phyloP scores from a whole-genome alignment of 306 rosid species.

The Urtica urens region DNA sequence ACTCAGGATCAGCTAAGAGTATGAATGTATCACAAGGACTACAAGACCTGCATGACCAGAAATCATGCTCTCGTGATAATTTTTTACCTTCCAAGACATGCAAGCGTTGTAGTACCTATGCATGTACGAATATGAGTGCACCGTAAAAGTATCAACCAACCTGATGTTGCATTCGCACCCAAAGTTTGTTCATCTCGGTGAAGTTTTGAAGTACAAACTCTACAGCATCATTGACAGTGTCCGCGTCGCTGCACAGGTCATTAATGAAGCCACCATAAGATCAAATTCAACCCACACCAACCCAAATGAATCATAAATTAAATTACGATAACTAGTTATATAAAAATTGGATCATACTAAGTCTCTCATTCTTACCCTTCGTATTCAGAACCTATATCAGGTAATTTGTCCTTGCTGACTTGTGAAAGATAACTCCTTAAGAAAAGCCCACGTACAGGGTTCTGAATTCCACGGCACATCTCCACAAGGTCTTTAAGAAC shows the following conservation, averaged over 20 bases:
- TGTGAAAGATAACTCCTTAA: conserved; percentile 58
- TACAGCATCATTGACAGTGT: conserved; percentile 47
- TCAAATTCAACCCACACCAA: no score
- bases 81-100: conserved; percentile 46
- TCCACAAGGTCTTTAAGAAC: conserved; percentile 54
- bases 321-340: background rate
- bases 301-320: no score
- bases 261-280: background rate
- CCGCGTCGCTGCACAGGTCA: conserved; percentile 37
- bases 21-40: conserved; percentile 65
- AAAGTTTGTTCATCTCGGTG: conserved; percentile 58
- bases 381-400: conserved; percentile 53
- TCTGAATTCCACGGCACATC: conserved; percentile 54
- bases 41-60: conserved; percentile 64
- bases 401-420: conserved; percentile 52
- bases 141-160: conserved; percentile 33
- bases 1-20: conserved; percentile 99
- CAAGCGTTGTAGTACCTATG: conserved; percentile 35
- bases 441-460: conserved; percentile 50
- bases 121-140: conserved; percentile 32
- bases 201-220: conserved; percentile 54
- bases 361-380: conserved; percentile 36
- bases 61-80: conserved; percentile 53
- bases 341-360: background rate
- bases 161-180: conserved; percentile 73